Percentiles rank a stretch among this genome's conserved stretches.
Conservation (phyloP, 2,329 filamentous ascomycete species). For the Ascochyta pisi region DNA sequence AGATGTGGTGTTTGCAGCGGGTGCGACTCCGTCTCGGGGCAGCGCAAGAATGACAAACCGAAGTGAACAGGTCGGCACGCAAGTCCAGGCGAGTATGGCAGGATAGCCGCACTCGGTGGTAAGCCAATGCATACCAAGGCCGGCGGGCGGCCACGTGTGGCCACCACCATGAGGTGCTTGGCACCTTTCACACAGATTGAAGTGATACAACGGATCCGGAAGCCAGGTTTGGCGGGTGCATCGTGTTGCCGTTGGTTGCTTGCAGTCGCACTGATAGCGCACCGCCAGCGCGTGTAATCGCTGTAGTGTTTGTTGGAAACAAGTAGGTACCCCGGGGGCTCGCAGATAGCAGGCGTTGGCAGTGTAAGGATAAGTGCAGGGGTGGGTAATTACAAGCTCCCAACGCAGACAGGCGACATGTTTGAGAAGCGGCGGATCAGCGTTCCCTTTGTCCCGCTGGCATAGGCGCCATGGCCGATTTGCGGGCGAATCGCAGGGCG, state of each 20-base stretch:
- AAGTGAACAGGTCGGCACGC: not conserved
- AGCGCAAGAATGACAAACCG: slow-evolving; percentile 20
- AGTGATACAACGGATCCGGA: slow-evolving; percentile 12
- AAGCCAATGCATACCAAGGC: slow-evolving; percentile 16
- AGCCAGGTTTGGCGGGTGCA: slow-evolving; percentile 6
- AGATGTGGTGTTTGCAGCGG: not conserved
- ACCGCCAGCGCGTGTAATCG: not conserved
- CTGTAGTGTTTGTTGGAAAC: slow-evolving; percentile 1
- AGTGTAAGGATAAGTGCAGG: slow-evolving; percentile 2
- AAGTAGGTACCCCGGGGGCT: slow-evolving; percentile 4
- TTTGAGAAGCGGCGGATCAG: slow-evolving; percentile 23
- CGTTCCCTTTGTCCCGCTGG: slow-evolving; percentile 28
- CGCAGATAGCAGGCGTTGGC: slow-evolving; percentile 2
- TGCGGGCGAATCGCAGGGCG: slow-evolving; percentile 35
- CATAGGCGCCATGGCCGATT: slow-evolving; percentile 19
- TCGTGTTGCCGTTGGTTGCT: not conserved
- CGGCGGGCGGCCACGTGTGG: slow-evolving; percentile 13
- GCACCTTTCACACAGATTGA: not conserved
- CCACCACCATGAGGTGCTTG: not conserved
- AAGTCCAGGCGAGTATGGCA: not conserved
- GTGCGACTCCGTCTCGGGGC: slow-evolving; percentile 7
- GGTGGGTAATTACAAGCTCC: slow-evolving; percentile 12
- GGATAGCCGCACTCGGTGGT: slow-evolving; percentile 6
- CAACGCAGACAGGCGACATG: slow-evolving; percentile 9
- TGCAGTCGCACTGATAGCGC: not conserved